Conservation (phyloP, 352 stramenopile genomes). For the Globisporangium cederbergense region DNA sequence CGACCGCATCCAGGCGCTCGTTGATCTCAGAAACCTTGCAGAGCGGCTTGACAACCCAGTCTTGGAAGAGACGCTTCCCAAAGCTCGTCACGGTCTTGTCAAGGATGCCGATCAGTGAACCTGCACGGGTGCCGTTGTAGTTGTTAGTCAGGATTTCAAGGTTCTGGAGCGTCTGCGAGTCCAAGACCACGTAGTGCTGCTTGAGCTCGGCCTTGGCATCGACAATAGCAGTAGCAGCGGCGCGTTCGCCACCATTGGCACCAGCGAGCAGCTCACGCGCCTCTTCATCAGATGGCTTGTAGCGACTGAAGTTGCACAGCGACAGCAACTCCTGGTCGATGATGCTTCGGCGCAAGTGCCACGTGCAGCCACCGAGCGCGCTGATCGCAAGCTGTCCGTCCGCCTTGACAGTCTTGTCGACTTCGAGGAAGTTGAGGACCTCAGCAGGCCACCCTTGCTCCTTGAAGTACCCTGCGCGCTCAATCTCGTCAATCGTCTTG, state of each 20-base stretch:
- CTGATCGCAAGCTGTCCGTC: slow-evolving; percentile 65
- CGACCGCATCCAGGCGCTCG: slow-evolving; percentile 93
- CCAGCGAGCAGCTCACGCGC: slow-evolving; percentile 18
- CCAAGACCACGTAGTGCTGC: slow-evolving; percentile 91
- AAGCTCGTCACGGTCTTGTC: slow-evolving; percentile 92
- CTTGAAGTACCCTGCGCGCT: slow-evolving; percentile 86
- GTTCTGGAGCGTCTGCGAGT: slow-evolving; percentile 97
- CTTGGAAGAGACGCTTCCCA: slow-evolving; percentile 93
- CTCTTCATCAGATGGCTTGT: slow-evolving; percentile 77
- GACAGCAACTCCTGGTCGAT: slow-evolving; percentile 84
- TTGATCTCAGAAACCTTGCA: slow-evolving; percentile 94
- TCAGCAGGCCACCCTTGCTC: slow-evolving; percentile 63
- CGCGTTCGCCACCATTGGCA: slow-evolving; percentile 3
- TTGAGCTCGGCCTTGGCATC: slow-evolving; percentile 49
- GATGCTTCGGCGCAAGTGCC: slow-evolving; percentile 73
- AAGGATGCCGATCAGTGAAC: slow-evolving; percentile 91
- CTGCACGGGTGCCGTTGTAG: slow-evolving; percentile 85
- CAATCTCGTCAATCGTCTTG: slow-evolving; percentile 90
- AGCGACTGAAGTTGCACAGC: slow-evolving; percentile 72
- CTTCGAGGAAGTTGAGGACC: slow-evolving; percentile 63
- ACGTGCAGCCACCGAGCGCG: slow-evolving; percentile 72
- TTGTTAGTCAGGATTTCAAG: slow-evolving; percentile 94
- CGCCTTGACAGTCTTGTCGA: slow-evolving; percentile 56
- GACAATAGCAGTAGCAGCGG: slow-evolving; percentile 12
- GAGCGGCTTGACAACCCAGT: slow-evolving; percentile 97